Percentiles rank a stretch among this genome's conserved stretches.
Conservation (phyloP, 169 alveolate species). For the Babesia gibsoni region DNA sequence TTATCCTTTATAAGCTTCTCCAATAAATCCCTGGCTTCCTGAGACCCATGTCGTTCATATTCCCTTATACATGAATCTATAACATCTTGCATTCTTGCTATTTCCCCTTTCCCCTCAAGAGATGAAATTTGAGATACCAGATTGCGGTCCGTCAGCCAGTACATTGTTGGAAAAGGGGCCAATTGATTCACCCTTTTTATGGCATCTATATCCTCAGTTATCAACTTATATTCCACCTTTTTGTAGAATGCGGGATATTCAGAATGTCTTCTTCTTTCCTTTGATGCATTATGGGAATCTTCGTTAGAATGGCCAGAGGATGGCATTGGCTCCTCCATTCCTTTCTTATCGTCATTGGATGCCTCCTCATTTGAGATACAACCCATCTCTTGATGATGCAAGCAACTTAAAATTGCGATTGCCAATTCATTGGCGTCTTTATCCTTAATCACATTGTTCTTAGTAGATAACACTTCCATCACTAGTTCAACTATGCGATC, state of each 20-base stretch:
- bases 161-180: conserved; percentile 75
- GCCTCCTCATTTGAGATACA: no score
- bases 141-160: conserved; percentile 66
- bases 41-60: not conserved
- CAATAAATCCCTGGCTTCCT: not conserved
- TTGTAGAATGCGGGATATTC: conserved; percentile 8
- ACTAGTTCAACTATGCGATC: conserved; percentile 12
- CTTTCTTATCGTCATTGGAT: not conserved
- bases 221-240: conserved; percentile 8
- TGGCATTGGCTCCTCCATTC: not conserved
- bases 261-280: not conserved
- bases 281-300: not conserved
- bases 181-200: conserved; percentile 36
- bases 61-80: conserved; percentile 9
- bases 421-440: not conserved
- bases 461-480: not conserved
- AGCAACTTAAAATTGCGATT: not conserved
- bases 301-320: not conserved
- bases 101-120: conserved; percentile 70
- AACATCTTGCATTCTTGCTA: conserved; percentile 53
- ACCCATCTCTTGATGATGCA: not conserved
- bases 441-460: not conserved
- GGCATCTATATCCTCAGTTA: conserved; percentile 18
- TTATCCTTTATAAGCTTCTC: conserved; percentile 33
- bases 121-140: conserved; percentile 64